Conservation (phyloP, 345 rosid species). For the Schrenkiella parvula region DNA sequence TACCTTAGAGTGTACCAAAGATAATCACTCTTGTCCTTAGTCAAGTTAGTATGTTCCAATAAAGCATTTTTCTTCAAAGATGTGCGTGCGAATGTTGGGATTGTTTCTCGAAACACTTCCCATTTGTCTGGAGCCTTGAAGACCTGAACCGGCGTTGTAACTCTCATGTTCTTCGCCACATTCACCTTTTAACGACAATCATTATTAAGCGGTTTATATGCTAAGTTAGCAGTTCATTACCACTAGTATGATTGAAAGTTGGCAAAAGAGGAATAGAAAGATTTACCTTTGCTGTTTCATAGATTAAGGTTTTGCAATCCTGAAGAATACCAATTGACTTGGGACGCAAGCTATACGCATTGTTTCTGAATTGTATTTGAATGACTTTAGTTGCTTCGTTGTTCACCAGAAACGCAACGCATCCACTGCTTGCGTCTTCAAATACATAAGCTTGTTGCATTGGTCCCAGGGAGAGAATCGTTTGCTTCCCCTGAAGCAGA, state of each 20-base stretch:
- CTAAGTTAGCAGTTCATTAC: neutral
- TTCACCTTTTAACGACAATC: conserved; percentile 40
- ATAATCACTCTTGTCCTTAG: conserved; percentile 75
- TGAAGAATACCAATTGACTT: conserved; percentile 67
- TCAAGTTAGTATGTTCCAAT: conserved; percentile 69
- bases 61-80: conserved; percentile 38
- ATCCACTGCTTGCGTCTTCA: conserved; percentile 48
- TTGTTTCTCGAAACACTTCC: conserved; percentile 54
- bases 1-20: conserved; percentile 89
- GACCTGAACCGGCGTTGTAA: conserved; percentile 27
- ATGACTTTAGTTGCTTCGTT: conserved; percentile 29
- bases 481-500: conserved; percentile 51
- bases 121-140: conserved; percentile 36
- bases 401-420: conserved; percentile 84
- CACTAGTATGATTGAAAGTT: neutral
- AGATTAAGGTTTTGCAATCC: conserved; percentile 52
- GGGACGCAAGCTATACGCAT: conserved; percentile 48
- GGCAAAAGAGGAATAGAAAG: neutral
- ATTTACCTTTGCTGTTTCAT: conserved; percentile 72
- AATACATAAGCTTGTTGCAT: conserved; percentile 79
- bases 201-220: neutral
- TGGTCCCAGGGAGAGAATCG: conserved; percentile 53
- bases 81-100: conserved; percentile 50
- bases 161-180: conserved; percentile 40
- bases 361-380: conserved; percentile 43